Base-by-base conservation (phyloP, 2,329 filamentous ascomycete species). In the Graphiopsis chlorocephala region DNA sequence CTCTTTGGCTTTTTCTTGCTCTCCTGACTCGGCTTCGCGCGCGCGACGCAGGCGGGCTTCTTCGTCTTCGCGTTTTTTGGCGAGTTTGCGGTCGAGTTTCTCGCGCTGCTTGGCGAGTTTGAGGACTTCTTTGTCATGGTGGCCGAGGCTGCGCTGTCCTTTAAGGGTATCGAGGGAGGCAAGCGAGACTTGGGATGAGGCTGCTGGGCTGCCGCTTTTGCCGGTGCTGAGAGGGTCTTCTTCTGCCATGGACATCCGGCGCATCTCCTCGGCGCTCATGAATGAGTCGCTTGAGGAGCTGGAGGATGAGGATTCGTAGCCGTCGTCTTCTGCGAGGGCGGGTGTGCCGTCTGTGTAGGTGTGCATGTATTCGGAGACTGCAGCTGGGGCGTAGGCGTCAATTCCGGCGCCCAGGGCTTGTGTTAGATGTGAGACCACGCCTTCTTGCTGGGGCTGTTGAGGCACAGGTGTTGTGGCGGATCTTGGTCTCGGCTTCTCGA, bases 51-150 rank as follows among this genome's bases (percentile, higher is more conserved):
- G 75, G 58, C 79, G 80, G 59, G 74, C 74, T 65, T 81, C 80
- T 35, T 85, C 84, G 52, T 81, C 85, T 66, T 85, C 80, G 23
- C 83, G 81, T 60, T 84, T 81, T 69, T 84, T 83, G n/a, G 79
- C 80, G 8, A 88, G 78, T 70, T 88, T 89, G 23, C 87, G 84
- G 47, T 90, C 85, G 0, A 91, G 79, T 70, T 88, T 88, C 56
- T 79, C 81, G 10, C 85, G 85, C 64, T 85, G 85, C 17, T 86
- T 82, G 55, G 86, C 81, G 10, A 91, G 82, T 72, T 88, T 90
- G 65, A 81, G 79, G 3, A 92, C 81, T 69, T 91, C 87, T 71
- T 87, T 89, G 29, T 90, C 87, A 66, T 86, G 75, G 7, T 69
- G 65, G 23, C 63, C 67, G 65, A 71, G 58, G 23, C 66, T 66